A percentile compares a stretch with the other conserved stretches of the same genome.
Evolutionary conservation across 2,329 filamentous ascomycete genomes (phyloP).

Genomic region (Magnaporthales sp.): DNA sequence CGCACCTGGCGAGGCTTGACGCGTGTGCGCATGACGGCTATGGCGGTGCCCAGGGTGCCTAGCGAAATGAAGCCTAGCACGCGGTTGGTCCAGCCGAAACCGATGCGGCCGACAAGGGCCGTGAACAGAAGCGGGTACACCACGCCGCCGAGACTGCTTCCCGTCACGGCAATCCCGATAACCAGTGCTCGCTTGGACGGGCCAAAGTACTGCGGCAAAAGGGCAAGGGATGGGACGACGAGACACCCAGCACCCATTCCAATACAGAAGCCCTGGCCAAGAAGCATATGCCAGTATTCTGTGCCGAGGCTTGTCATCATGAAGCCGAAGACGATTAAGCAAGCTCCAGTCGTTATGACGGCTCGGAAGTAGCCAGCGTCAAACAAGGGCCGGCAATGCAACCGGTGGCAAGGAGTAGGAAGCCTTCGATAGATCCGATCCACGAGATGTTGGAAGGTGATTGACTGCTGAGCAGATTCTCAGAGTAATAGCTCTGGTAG

Average conservation of each 20-base stretch:
- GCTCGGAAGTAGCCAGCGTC: slow-evolving; percentile 36
- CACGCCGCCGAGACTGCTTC: slow-evolving; percentile 30
- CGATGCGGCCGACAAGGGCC: slow-evolving; percentile 2
- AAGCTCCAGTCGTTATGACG: slow-evolving; percentile 29
- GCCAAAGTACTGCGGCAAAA: slow-evolving; percentile 30
- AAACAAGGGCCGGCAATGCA: slow-evolving; percentile 32
- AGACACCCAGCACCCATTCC: slow-evolving; percentile 32
- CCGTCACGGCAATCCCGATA: slow-evolving; percentile 31
- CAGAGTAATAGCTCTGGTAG: slow-evolving; percentile 46
- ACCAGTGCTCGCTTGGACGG: slow-evolving; percentile 27
- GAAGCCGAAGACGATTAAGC: slow-evolving; percentile 35
- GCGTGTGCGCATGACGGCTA: slow-evolving; percentile 8
- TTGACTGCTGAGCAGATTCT: slow-evolving; percentile 17
- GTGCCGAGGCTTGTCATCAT: slow-evolving; percentile 31
- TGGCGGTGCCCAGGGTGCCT: slow-evolving; percentile 5
- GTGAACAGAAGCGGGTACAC: slow-evolving; percentile 9
- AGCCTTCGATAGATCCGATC: slow-evolving; percentile 38
- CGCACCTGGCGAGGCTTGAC: slow-evolving; percentile 10
- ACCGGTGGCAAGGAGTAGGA: slow-evolving; percentile 33
- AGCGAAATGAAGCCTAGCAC: slow-evolving; percentile 12
- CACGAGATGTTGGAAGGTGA: slow-evolving; percentile 27
- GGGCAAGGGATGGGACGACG: slow-evolving; percentile 28
- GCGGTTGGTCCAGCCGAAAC: slow-evolving; percentile 10
- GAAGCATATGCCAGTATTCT: slow-evolving; percentile 31
- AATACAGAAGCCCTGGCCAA: slow-evolving; percentile 31